Evolutionary conservation across 306 rosid genomes (phyloP).

Genomic region (Sicyos baderoa): DNA sequence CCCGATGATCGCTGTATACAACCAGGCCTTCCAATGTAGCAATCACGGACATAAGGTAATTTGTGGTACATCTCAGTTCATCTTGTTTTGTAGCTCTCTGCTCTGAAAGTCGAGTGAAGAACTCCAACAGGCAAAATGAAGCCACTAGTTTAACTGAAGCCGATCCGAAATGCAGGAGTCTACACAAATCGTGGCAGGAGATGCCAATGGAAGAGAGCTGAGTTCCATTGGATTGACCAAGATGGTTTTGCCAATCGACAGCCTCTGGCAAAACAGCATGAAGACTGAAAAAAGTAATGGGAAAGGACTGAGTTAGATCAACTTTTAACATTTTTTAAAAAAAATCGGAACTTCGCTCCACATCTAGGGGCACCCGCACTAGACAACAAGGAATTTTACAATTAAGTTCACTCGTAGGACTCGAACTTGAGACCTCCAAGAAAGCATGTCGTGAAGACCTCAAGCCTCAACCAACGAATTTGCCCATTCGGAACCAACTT

Average conservation of each 20-base stretch:
- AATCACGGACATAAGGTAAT: conserved; percentile 53
- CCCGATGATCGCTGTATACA: conserved; percentile 50
- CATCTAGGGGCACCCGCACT: too few relatives aligned
- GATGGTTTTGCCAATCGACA: conserved; percentile 68
- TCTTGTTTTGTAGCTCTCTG: conserved; percentile 41
- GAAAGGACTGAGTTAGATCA: conserved; percentile 20
- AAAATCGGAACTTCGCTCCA: too few relatives aligned
- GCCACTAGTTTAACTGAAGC: conserved; percentile 50
- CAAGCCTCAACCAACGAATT: too few relatives aligned
- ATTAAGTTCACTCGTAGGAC: too few relatives aligned
- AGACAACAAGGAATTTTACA: too few relatives aligned
- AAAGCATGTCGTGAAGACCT: too few relatives aligned
- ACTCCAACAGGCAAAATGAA: conserved; percentile 64
- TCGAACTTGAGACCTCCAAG: too few relatives aligned
- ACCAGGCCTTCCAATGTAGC: conserved; percentile 63
- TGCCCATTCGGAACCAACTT: too few relatives aligned
- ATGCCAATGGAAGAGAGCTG: conserved; percentile 53
- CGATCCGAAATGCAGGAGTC: conserved; percentile 79
- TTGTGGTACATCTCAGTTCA: conserved; percentile 38
- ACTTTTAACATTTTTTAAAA: not conserved
- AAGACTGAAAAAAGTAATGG: conserved; percentile 38
- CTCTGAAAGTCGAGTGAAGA: conserved; percentile 54
- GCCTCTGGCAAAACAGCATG: conserved; percentile 50
- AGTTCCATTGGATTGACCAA: conserved; percentile 35
- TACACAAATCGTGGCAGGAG: conserved; percentile 69